Evolutionary conservation across 2,329 filamentous ascomycete species (phyloP).

Genomic region (Scytalidium sp.): DNA sequence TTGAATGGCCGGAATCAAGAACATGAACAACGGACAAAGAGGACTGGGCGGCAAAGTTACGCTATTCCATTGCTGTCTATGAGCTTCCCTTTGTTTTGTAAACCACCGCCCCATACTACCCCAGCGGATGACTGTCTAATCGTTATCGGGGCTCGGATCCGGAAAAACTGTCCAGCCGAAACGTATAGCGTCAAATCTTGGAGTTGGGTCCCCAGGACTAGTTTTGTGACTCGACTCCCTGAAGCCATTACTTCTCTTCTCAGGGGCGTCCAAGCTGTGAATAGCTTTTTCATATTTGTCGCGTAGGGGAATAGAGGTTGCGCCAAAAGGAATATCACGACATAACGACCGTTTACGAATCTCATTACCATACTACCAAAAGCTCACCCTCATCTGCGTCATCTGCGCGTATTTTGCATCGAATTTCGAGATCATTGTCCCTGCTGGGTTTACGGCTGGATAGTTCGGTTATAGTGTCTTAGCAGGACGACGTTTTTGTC

Average conservation of each 20-base stretch:
- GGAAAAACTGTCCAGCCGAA: neutral
- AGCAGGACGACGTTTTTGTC: neutral
- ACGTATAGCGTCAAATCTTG: neutral
- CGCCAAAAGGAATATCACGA: neutral
- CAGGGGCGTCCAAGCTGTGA: neutral
- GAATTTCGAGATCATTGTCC: neutral
- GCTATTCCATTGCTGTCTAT: constrained; percentile 12
- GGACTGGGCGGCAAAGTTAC: neutral
- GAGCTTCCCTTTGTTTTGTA: constrained; percentile 10
- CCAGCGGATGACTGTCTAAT: neutral
- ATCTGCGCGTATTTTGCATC: neutral
- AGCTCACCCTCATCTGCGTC: neutral
- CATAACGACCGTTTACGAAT: constrained; percentile 22
- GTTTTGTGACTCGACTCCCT: neutral
- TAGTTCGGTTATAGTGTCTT: neutral
- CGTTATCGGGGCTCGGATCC: neutral
- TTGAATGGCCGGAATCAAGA: neutral
- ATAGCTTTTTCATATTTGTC: neutral
- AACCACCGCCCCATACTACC: neutral
- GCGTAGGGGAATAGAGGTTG: neutral
- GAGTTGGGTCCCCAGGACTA: neutral
- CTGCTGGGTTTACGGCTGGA: neutral
- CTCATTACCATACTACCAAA: constrained; percentile 18
- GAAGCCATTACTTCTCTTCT: neutral
- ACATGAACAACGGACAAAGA: neutral